Evolutionary conservation across 108 stramenopile species (phyloP), one percentile per base, ranked within the genome.

Genomic region (Nitzschia inconspicua): DNA sequence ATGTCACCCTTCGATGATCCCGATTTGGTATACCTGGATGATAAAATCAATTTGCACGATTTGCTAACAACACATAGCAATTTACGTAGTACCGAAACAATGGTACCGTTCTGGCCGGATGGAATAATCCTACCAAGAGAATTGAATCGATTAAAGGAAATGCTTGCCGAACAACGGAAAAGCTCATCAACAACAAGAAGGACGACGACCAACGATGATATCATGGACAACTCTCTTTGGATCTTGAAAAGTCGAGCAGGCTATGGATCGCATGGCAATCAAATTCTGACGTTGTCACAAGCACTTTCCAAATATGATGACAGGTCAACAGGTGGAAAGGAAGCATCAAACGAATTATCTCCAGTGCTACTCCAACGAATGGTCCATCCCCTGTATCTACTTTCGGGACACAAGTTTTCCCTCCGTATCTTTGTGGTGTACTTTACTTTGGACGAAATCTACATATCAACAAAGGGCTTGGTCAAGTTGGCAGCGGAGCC

Each of bases 241-340:
- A 82, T 89, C 10, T 52, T 72, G 26, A 89, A 89, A 62, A 60
- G 67, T n/a, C 47, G 83, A 27, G 52, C 83, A n/a, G 84, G 88
- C 23, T 89, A 89, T 65, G 88, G 84, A 0, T 82, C 78, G 0
- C 80, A 89, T 60, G 88, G 88, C n/a, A 89, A 89, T 65, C 46
- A 29, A 6, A 63, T 89, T 36, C 55, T 76, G 24, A 49, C 66
- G 13, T n/a, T 48, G 7, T 22, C 53, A 9, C 78, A 82, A 51
- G 54, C 37, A 16, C 14, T n/a, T n/a, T n/a, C n/a, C n/a, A n/a
- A n/a, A n/a, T n/a, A n/a, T n/a, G n/a, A n/a, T n/a, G n/a, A n/a
- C n/a, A n/a, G n/a, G 18, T 11, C 37, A n/a, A 1, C 20, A 39
- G 14, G 8, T 18, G 28, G n/a, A 2, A 18, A 44, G 28, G 8